Evolutionary conservation across 768 basidiomycete species (phyloP), one percentile per base, ranked within the genome.

Genomic region (Rhizopogon rudus): DNA sequence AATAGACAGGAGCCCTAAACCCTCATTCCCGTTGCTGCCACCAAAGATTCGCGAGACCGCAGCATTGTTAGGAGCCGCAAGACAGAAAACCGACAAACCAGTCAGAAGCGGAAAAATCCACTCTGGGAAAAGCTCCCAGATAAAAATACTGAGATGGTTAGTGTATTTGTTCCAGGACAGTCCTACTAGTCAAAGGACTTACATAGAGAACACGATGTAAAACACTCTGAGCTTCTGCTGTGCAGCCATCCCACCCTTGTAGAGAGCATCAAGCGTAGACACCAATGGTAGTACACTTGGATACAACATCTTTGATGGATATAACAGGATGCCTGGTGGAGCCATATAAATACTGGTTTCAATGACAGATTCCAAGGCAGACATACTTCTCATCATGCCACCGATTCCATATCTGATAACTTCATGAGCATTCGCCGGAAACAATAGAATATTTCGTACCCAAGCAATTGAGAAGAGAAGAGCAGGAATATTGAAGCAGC

Each of bases 1-100:
- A 42, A 85, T 63, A 2, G 83, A 76, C 42, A 86, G 77, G 49
- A 80, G 67, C 10, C 83, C 84, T 40, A 86, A 75, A 7, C 84
- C 83, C 65, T 85, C 83, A 53, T 86, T 84, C 52, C 76, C 83
- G 33, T 80, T 77, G 40, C 77, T 81, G 40, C 84, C 84, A 51
- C 83, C 84, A 60, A 86, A 84, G 33, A 84, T 70, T 28, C 78
- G 73, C 0, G 81, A 78, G 55, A 84, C 72, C 65, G 74, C 73
- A 0, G 79, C 61, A 51, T 73, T 80, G 14, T 82, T 67, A 42
- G 74, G 75, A 46, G 76, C 73, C 1, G 75, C 81, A 25, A 83
- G 71, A 59, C 82, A 83, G 68, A 83, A 78, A 33, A 84, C 74
- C n/a, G 78, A 79, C 53, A 84, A 71, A 35, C 81, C 81, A 7